Base-by-base conservation (phyloP, 2,329 filamentous ascomycete genomes). In the Fonsecaea monophora region DNA sequence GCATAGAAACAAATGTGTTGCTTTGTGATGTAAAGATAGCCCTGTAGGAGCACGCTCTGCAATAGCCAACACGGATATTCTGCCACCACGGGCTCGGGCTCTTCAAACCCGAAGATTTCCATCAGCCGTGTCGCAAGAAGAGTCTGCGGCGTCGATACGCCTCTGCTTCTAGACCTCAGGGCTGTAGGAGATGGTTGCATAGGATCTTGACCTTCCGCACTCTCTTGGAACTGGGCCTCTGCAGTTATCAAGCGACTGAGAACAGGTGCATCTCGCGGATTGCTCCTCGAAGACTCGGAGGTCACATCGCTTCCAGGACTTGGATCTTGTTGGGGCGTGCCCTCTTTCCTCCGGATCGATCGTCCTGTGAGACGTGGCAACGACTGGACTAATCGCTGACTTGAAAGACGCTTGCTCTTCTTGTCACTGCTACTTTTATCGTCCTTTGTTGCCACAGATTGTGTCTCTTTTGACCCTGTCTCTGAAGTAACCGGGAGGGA, bases 1-100 rank as follows among this genome's bases (percentile, higher is more conserved):
- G 95, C 93, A 76, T 97, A 98, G 78, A 98, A 99, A 80, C 94
- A 97, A 68, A 98, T 91, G 76, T 99, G 95, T 73, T 90, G 91
- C 68, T 90, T 85, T 0, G 95, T 98, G 75, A 99, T 92, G 80
- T 98, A 98, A 85, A 99, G 90, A 77, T 95, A 97, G 5, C 95
- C 95, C 76, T 97, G 93, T 8, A 98, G 85, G 35, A 98, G 82
- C 53, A 97, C 92, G 75, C 91, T 97, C 77, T 97, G 93, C 38
- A 98, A 81, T 45, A 98, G 82, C 89, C 92, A 97, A 80, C 94
- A 98, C 8, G 93, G 91, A 76, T 96, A 97, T 81, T 98, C 94
- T 87, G 77, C 89, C 68, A 97, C 88, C 25, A 98, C 92, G 68
- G 93, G 90, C 76, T 99, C 95, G 0, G 90, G 85, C 42, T 87